These are phyloP conservation scores for Phytophthora boehmeriae DNA, from an alignment of 352 stramenopile genomes.

Conservation along the genomic window DNA sequence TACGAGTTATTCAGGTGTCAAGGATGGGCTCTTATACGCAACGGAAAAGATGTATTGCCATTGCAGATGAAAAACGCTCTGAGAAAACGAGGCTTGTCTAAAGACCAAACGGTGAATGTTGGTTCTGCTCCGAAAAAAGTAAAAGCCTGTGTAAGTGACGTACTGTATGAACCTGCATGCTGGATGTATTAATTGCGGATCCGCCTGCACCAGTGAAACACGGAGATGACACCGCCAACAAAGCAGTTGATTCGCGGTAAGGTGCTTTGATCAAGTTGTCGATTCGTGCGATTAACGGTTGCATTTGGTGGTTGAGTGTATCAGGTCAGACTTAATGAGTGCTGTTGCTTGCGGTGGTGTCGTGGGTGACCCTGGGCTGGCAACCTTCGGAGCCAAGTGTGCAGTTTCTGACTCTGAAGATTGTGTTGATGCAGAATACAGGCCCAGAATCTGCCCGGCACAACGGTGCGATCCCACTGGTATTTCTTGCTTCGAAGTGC, in stretches of 20 bases:
- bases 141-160: slow-evolving; percentile 22
- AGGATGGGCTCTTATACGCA: slow-evolving; percentile 1
- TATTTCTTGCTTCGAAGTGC: not conserved
- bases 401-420: no score
- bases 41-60: not conserved
- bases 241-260: slow-evolving; percentile 13
- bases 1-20: not conserved
- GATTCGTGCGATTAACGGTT: slow-evolving; percentile 1
- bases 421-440: no score
- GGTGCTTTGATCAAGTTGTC: not conserved
- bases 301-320: not conserved
- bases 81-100: slow-evolving; percentile 30
- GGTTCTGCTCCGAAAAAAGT: slow-evolving; percentile 20
- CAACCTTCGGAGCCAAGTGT: not conserved
- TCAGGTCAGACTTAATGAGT: not conserved
- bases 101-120: slow-evolving; percentile 7
- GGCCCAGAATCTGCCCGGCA: no score
- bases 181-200: slow-evolving; percentile 10
- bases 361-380: not conserved
- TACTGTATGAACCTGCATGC: slow-evolving; percentile 2
- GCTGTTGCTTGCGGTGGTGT: not conserved
- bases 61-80: slow-evolving; percentile 10
- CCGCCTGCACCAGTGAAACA: not conserved
- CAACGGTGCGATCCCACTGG: no score
- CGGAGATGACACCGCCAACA: not conserved